Evolutionary conservation across 75 land plant species (phyloP).

Genomic region (Pseudotsuga menziesii): DNA sequence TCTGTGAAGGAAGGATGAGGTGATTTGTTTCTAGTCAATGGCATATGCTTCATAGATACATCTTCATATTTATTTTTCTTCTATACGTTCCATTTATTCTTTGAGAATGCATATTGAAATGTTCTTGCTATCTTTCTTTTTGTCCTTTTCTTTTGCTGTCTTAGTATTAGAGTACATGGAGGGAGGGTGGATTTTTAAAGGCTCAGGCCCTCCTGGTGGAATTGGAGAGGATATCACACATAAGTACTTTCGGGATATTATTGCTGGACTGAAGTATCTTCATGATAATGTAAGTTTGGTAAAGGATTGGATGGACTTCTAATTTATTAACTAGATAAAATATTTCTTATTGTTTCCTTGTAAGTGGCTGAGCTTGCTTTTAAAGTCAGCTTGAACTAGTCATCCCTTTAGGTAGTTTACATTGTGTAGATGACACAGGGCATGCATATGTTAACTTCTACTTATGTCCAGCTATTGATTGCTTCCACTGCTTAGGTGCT

Average conservation of each 20-base stretch:
- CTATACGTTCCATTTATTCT: no score
- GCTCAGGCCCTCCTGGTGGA: slow-evolving; percentile 37
- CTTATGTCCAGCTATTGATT: neutral
- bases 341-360: neutral
- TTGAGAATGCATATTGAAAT: neutral
- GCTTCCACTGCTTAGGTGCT: neutral
- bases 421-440: neutral
- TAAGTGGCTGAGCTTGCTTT: neutral
- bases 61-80: no score
- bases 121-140: neutral
- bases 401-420: slow-evolving; percentile 1
- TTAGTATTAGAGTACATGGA: slow-evolving; percentile 24
- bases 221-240: slow-evolving; percentile 32
- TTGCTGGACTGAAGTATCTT: slow-evolving; percentile 49
- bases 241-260: slow-evolving; percentile 29
- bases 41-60: neutral
- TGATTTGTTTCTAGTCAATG: neutral
- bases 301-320: neutral
- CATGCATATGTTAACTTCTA: neutral
- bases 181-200: slow-evolving; percentile 43
- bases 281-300: slow-evolving; percentile 26
- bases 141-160: neutral
- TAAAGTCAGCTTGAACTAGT: neutral
- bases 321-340: neutral
- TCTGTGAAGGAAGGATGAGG: neutral